phyloP scores from a whole-genome alignment of 768 basidiomycete species.

The Leccinum boreale region DNA sequence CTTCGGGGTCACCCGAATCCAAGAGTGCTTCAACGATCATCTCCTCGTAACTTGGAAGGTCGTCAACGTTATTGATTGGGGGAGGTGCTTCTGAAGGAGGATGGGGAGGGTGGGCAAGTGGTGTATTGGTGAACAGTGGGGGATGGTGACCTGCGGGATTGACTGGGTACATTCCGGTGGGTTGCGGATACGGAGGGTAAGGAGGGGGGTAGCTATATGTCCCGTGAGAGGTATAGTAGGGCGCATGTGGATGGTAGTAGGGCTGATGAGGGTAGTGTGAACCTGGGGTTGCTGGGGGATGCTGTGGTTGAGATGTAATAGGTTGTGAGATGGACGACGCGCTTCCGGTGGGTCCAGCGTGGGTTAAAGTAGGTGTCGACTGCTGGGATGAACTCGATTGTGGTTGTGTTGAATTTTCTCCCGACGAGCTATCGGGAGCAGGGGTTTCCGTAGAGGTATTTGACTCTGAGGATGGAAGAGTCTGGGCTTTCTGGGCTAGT shows the following conservation, averaged over 20 bases:
- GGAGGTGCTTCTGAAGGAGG: conserved; percentile 27
- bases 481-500: conserved; percentile 29
- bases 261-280: conserved; percentile 51
- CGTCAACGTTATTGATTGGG: conserved; percentile 32
- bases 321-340: conserved; percentile 17
- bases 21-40: conserved; percentile 83
- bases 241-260: conserved; percentile 60
- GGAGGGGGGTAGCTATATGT: conserved; percentile 39
- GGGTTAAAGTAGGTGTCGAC: conserved; percentile 22
- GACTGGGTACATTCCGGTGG: conserved; percentile 30
- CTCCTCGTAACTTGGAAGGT: conserved; percentile 85
- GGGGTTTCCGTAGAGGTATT: conserved; percentile 13
- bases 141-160: conserved; percentile 27
- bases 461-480: conserved; percentile 10
- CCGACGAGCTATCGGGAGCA: conserved; percentile 11
- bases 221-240: conserved; percentile 54
- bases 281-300: conserved; percentile 20
- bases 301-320: conserved; percentile 17
- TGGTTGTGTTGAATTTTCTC: conserved; percentile 12
- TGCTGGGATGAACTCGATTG: conserved; percentile 18
- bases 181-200: conserved; percentile 30
- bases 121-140: conserved; percentile 35
- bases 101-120: conserved; percentile 34
- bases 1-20: conserved; percentile 67
- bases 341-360: conserved; percentile 21